These are phyloP conservation scores for Kernera saxatilis DNA, from an alignment of 345 rosid genomes.

Conservation along the genomic window DNA sequence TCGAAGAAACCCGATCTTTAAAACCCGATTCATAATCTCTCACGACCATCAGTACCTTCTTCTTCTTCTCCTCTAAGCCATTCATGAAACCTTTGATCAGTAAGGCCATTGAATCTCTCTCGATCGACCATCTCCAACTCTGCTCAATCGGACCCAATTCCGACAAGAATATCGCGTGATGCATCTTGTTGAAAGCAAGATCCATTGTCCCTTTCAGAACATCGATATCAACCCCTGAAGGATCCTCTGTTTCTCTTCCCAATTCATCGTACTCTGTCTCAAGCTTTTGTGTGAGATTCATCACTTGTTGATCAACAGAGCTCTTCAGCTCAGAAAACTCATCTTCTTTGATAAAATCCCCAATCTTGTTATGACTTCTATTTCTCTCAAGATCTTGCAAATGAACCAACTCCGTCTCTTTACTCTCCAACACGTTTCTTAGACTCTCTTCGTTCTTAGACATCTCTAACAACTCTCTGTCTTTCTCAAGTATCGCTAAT, in stretches of 20 bases:
- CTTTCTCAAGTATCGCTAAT: constrained; percentile 61
- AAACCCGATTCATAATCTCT: constrained; percentile 37
- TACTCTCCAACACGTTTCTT: constrained; percentile 48
- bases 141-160: constrained; percentile 62
- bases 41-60: constrained; percentile 33
- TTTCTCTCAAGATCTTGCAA: constrained; percentile 45
- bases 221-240: constrained; percentile 52
- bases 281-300: constrained; percentile 60
- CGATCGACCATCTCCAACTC: constrained; percentile 59
- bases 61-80: constrained; percentile 31
- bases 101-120: constrained; percentile 38
- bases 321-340: constrained; percentile 56
- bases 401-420: constrained; percentile 50
- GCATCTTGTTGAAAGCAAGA: constrained; percentile 79
- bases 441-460: constrained; percentile 50
- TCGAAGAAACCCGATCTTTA: constrained; percentile 30
- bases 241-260: constrained; percentile 21
- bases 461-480: constrained; percentile 49
- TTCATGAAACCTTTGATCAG: constrained; percentile 47
- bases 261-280: constrained; percentile 37
- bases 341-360: constrained; percentile 37
- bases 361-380: constrained; percentile 18
- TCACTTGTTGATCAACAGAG: constrained; percentile 66
- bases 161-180: constrained; percentile 52
- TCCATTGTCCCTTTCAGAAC: constrained; percentile 68